A percentile compares a stretch with the other conserved stretches of the same genome.
These are phyloP conservation scores for Tephrocybe sp. DNA, from an alignment of 768 basidiomycete species.

Conservation along the genomic window DNA sequence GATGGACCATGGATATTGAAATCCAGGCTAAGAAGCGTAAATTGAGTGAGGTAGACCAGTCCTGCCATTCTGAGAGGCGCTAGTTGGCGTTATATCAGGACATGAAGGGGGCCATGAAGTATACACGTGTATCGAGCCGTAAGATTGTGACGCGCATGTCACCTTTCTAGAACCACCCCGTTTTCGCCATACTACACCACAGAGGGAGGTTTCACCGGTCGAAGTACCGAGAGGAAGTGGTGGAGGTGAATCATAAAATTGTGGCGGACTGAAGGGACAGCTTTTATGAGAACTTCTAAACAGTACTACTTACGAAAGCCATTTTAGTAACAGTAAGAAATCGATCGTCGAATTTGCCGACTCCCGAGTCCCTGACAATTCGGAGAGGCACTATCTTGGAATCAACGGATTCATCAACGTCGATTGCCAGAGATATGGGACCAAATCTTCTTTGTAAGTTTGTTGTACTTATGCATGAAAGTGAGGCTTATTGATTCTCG, in stretches of 20 bases:
- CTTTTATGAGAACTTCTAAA: too few relatives aligned
- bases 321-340: too few relatives aligned
- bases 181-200: background rate
- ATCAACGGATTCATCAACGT: background rate
- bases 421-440: background rate
- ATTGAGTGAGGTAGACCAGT: conserved; percentile 15
- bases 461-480: too few relatives aligned
- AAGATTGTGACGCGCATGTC: conserved; percentile 10
- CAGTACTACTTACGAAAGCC: too few relatives aligned
- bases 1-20: conserved; percentile 33
- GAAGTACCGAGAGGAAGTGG: background rate
- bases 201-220: background rate
- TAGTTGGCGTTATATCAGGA: conserved; percentile 18
- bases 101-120: conserved; percentile 35
- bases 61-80: conserved; percentile 7
- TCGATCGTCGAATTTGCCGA: too few relatives aligned
- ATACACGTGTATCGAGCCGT: conserved; percentile 31
- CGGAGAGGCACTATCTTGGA: background rate
- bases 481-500: too few relatives aligned
- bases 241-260: background rate
- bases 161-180: conserved; percentile 13
- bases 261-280: background rate
- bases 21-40: conserved; percentile 8
- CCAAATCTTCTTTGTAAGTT: too few relatives aligned
- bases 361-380: background rate